Percentiles rank a stretch among this genome's conserved stretches.
These are phyloP conservation scores for Bullera alba DNA, from an alignment of 768 basidiomycete species.

Conservation along the genomic window DNA sequence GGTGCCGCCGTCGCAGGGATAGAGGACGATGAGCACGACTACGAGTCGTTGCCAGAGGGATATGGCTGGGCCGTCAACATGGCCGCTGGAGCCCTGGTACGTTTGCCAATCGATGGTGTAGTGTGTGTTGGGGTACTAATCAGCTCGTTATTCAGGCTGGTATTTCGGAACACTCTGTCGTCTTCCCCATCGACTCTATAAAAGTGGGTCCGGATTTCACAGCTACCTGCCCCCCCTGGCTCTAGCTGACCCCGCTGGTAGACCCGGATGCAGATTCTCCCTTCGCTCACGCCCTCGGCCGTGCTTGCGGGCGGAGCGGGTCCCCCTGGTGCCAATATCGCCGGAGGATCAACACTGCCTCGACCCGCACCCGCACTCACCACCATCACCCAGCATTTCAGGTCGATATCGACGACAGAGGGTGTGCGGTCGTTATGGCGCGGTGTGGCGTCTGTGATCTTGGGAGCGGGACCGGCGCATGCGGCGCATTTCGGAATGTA, in stretches of 20 bases:
- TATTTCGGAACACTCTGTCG: slow-evolving; percentile 97
- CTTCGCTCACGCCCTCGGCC: slow-evolving; percentile 29
- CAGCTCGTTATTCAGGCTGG: slow-evolving; percentile 70
- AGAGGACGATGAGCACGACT: slow-evolving; percentile 55
- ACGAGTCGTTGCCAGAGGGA: slow-evolving; percentile 65
- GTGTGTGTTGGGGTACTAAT: slow-evolving; percentile 9
- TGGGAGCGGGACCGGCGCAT: slow-evolving; percentile 96
- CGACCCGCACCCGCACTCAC: slow-evolving; percentile 15
- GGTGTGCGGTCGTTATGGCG: slow-evolving; percentile 87
- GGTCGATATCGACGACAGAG: slow-evolving; percentile 78
- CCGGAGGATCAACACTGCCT: slow-evolving; percentile 7
- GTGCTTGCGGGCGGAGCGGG: slow-evolving; percentile 24
- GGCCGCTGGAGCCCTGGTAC: slow-evolving; percentile 89
- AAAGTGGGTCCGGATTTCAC: slow-evolving; percentile 58
- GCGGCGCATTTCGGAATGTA: slow-evolving; percentile 96
- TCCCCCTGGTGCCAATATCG: neutral
- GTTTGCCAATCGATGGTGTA: slow-evolving; percentile 40
- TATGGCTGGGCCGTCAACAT: slow-evolving; percentile 85
- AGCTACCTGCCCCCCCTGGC: neutral
- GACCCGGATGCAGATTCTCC: slow-evolving; percentile 95
- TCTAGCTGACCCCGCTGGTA: slow-evolving; percentile 40
- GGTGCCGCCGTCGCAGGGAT: neutral
- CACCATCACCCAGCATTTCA: slow-evolving; percentile 41
- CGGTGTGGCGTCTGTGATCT: slow-evolving; percentile 88
- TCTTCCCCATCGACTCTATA: slow-evolving; percentile 97